Conservation (phyloP, 805 yeast species). For the Lipomyces japonicus region DNA sequence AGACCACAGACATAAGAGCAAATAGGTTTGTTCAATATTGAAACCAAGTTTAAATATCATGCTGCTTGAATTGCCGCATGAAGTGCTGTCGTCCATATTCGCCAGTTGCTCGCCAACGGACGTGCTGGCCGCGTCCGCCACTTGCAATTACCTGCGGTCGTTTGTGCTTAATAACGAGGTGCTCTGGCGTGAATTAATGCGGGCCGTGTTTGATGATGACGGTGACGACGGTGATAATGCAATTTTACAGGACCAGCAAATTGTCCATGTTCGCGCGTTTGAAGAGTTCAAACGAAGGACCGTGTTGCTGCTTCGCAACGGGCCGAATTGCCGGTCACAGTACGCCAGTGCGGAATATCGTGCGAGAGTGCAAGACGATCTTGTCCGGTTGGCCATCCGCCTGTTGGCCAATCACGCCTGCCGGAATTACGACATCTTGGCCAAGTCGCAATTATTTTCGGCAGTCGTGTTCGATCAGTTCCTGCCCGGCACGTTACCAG, state of each 20-base stretch:
- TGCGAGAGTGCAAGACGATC: constrained; percentile 20
- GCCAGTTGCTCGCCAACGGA: constrained; percentile 14
- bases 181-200: constrained; percentile 16
- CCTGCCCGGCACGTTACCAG: constrained; percentile 22
- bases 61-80: constrained; percentile 22
- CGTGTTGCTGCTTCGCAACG: constrained; percentile 15
- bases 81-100: constrained; percentile 15
- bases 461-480: constrained; percentile 24
- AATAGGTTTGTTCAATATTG: too few relatives aligned
- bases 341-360: constrained; percentile 18
- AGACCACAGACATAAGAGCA: too few relatives aligned
- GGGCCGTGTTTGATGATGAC: constrained; percentile 13
- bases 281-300: constrained; percentile 19
- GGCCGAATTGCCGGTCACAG: constrained; percentile 12
- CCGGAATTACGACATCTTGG: constrained; percentile 13
- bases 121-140: constrained; percentile 16
- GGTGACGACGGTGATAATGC: too few relatives aligned
- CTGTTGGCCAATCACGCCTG: constrained; percentile 16
- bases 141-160: constrained; percentile 5
- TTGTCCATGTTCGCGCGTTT: background rate
- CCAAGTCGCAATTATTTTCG: constrained; percentile 25
- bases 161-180: constrained; percentile 16
- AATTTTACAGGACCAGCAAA: too few relatives aligned
- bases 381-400: constrained; percentile 15
- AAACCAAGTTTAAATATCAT: background rate